Base-by-base conservation (phyloP, 352 stramenopile species). In the Globisporangium radiosum region DNA sequence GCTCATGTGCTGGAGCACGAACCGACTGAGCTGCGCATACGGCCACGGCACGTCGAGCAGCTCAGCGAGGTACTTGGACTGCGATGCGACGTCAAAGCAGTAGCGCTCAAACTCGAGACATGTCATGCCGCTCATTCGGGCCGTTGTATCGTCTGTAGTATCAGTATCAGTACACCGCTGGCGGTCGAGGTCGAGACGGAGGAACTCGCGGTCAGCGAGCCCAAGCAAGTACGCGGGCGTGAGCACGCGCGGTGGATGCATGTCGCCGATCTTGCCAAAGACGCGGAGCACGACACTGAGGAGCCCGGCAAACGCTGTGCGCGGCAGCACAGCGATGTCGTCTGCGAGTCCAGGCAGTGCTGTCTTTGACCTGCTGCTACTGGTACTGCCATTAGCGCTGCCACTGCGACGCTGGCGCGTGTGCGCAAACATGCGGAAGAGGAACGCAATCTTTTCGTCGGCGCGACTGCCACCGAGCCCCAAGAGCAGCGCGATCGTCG, bases 1-100 rank as follows among this genome's bases (percentile, higher is more conserved):
- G 54, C 72, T 87, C 84, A 97, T 97, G 38, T 86, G 73, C 62
- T 93, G 88, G 6, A 92, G 70, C 54, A 96, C 82, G 61, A 85
- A 91, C 3, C 85, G 77, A 62, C 84, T 95, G 42, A 96, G 64
- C 54, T 88, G 75, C 15, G 90, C 78, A 47, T 81, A 93, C 45
- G 73, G 75, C 85, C 89, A 97, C 7, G 73, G 70, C 11, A 79
- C 66, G 1, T 62, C 56, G 2, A 97, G 70, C 2, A 96, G 37
- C 19, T 75, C 64, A 19, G 73, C 87, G 1, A 95, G 52, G 54
- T 92, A 91, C 57, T 87, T 83, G 8, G 80, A 94, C 0, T 72
- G 64, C 5, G 83, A 65, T 8, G 95, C 65, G 5, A 63, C 62
- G 1, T 75, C 63, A 0, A 75, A 65, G 44, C 83, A 89, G 59